phyloP scores from a whole-genome alignment of 257 asterid genomes.

The Solanum paucissectum region DNA sequence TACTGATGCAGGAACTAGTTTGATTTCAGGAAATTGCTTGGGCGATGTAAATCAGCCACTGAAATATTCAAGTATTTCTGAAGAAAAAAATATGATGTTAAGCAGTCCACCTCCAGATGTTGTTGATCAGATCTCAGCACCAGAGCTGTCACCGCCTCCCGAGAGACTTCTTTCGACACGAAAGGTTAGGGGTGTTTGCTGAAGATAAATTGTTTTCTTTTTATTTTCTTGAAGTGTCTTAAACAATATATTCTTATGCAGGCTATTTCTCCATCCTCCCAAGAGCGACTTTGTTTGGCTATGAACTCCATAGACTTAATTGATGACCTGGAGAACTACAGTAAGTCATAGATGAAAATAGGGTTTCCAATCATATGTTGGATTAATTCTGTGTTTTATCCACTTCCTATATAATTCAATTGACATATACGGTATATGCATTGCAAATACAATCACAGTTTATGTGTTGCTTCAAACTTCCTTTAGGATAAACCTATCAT shows the following conservation, averaged over 20 bases:
- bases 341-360: constrained; percentile 33
- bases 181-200: constrained; percentile 41
- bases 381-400: background rate
- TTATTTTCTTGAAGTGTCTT: background rate
- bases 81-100: constrained; percentile 18
- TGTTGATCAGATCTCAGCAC: constrained; percentile 17
- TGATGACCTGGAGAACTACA: constrained; percentile 15
- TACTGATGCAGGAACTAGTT: constrained; percentile 8
- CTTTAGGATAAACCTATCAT: background rate
- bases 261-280: constrained; percentile 73
- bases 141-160: constrained; percentile 36
- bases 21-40: constrained; percentile 8
- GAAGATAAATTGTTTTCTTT: constrained; percentile 2
- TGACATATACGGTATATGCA: background rate
- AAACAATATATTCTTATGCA: constrained; percentile 20
- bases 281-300: constrained; percentile 42
- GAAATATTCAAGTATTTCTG: constrained; percentile 7
- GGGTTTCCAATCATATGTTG: background rate
- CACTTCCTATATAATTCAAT: background rate
- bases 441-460: background rate
- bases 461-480: background rate
- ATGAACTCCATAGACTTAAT: constrained; percentile 38
- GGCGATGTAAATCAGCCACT: constrained; percentile 20
- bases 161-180: constrained; percentile 65
- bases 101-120: constrained; percentile 19